These are phyloP conservation scores for Discostella pseudostelligera DNA, from an alignment of 108 stramenopile species.

Conservation along the genomic window DNA sequence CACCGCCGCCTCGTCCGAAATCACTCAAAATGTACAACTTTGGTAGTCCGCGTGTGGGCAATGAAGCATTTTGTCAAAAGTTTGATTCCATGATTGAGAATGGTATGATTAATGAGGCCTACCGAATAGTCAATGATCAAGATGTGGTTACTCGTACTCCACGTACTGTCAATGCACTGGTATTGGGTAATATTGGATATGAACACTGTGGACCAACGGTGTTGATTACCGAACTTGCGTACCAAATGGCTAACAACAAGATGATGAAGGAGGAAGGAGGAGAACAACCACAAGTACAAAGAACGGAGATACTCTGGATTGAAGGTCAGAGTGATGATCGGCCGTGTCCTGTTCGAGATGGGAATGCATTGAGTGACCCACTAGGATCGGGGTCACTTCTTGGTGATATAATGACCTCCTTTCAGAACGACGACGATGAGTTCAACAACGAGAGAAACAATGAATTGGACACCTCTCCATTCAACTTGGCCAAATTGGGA, in stretches of 20 bases:
- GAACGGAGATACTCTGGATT: constrained; percentile 55
- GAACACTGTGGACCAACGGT: constrained; percentile 83
- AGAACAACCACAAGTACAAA: neutral
- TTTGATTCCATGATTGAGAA: constrained; percentile 63
- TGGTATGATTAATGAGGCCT: constrained; percentile 64
- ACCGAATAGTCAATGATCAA: constrained; percentile 79
- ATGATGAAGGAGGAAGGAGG: constrained; percentile 16
- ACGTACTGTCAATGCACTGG: constrained; percentile 67
- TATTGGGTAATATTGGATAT: constrained; percentile 67
- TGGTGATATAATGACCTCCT: constrained; percentile 54
- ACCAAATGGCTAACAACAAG: constrained; percentile 25
- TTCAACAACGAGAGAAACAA: too few species aligned
- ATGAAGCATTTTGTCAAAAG: constrained; percentile 57
- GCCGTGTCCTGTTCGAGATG: constrained; percentile 76
- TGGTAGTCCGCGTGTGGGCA: constrained; percentile 83
- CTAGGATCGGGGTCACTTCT: constrained; percentile 66
- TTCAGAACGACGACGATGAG: constrained; percentile 21
- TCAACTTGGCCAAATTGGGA: constrained; percentile 18
- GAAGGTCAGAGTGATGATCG: constrained; percentile 71
- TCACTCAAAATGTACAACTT: constrained; percentile 77
- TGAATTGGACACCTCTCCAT: constrained; percentile 4
- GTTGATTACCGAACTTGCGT: constrained; percentile 49
- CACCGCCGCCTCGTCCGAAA: constrained; percentile 65
- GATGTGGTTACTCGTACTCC: constrained; percentile 85
- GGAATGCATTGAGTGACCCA: constrained; percentile 54